These are phyloP conservation scores for Dictyostelium firmibasis DNA, from an alignment of 78 protist genomes.

Conservation along the genomic window DNA sequence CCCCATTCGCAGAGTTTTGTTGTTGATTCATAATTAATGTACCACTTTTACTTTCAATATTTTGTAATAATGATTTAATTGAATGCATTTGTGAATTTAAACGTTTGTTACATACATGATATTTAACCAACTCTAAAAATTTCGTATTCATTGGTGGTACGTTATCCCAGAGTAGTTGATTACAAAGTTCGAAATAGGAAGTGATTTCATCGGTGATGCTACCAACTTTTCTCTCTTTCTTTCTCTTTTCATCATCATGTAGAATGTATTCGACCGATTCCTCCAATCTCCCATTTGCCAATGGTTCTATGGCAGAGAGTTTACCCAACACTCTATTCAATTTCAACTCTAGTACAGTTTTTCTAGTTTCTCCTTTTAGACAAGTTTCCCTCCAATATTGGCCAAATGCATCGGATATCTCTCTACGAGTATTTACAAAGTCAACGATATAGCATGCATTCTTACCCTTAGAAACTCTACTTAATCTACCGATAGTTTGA, in stretches of 20 bases:
- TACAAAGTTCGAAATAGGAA: constrained; percentile 36
- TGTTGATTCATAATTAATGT: not conserved
- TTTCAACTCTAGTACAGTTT: constrained; percentile 29
- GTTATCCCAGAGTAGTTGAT: constrained; percentile 50
- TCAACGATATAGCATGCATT: constrained; percentile 43
- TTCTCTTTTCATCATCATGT: constrained; percentile 32
- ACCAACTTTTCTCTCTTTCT: constrained; percentile 10
- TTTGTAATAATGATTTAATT: not conserved
- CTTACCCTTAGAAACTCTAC: constrained; percentile 39
- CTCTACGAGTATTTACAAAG: constrained; percentile 46
- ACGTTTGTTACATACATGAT: not conserved
- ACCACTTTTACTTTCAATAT: constrained; percentile 14
- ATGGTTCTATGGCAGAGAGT: constrained; percentile 30
- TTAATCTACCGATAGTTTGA: constrained; percentile 72
- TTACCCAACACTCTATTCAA: constrained; percentile 5
- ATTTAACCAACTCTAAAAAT: constrained; percentile 26
- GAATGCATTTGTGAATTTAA: constrained; percentile 12
- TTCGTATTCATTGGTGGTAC: not conserved
- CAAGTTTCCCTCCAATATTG: constrained; percentile 64
- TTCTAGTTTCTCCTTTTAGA: constrained; percentile 66
- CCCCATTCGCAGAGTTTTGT: not conserved
- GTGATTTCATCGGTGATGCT: constrained; percentile 44
- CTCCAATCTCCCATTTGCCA: constrained; percentile 11
- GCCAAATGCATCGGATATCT: constrained; percentile 46
- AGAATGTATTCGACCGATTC: constrained; percentile 52